Evolutionary conservation across 768 basidiomycete genomes (phyloP).

Genomic region (Boletus rex-veris): DNA sequence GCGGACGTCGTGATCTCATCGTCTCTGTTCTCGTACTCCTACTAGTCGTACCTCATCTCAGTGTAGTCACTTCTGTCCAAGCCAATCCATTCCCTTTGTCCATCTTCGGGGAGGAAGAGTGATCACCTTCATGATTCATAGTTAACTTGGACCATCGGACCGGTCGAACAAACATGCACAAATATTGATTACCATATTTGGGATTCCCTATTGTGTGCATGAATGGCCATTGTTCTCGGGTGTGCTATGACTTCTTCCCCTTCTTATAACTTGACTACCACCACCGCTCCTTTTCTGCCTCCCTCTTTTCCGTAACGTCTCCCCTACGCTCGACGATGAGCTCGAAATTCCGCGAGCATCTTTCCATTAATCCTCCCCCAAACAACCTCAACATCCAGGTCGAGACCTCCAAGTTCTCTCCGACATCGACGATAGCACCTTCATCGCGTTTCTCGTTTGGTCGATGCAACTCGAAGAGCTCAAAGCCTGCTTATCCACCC

Average conservation of each 20-base stretch:
- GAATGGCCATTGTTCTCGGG: conserved; percentile 19
- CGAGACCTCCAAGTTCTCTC: conserved; percentile 42
- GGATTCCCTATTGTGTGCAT: conserved; percentile 14
- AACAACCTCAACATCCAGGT: conserved; percentile 14
- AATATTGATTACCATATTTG: conserved; percentile 14
- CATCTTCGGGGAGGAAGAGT: too few relatives aligned
- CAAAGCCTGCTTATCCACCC: background rate
- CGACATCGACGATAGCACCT: conserved; percentile 36
- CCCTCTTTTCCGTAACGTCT: background rate
- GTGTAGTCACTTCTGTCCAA: too few relatives aligned
- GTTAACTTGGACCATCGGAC: too few relatives aligned
- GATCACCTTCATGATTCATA: too few relatives aligned
- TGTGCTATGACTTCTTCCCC: background rate
- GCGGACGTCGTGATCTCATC: too few relatives aligned
- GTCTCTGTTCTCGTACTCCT: too few relatives aligned
- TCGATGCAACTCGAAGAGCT: conserved; percentile 8
- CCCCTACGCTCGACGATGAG: conserved; percentile 14
- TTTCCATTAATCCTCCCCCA: conserved; percentile 20
- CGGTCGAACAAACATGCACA: background rate
- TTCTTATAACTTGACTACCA: conserved; percentile 4
- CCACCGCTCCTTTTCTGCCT: conserved; percentile 8
- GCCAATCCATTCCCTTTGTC: too few relatives aligned
- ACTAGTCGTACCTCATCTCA: too few relatives aligned
- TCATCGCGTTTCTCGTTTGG: conserved; percentile 30
- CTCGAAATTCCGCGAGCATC: conserved; percentile 32